Base-by-base conservation (phyloP, 805 yeast genomes). In the Candida dajiaensis region DNA sequence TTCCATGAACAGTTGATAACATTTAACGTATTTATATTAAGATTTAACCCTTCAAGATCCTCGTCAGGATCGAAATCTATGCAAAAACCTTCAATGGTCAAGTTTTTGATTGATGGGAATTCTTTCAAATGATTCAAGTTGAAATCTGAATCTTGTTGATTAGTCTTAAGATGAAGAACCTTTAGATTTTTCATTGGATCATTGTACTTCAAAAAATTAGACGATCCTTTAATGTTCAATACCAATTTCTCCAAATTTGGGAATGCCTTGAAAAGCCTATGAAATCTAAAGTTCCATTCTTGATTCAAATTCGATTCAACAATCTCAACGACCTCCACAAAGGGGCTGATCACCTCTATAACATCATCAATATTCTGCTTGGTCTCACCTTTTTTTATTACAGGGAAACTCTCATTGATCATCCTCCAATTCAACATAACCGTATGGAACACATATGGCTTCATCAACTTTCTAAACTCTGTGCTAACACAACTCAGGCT, bases 1-100 rank as follows among this genome's bases (percentile, higher is more conserved):
- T 74, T 75, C 83, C 83, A 78, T 2, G 73, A 70, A 58, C 83
- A 78, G 50, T 77, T 67, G 13, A 57, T 51, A 5, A 78, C 52
- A 4, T 56, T 50, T 22, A 76, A 51, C 2, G 51, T 52, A 6
- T 53, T 52, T 25, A 71, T 54, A 1, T 50, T 35, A 6, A 58
- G 54, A 2, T 57, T 50, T 11, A 54, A 43, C 1, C 50, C 55
- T 8, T 52, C 55, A 2, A 48, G 12, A 22, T 64, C 64, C 3
- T 59, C 58, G 21, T 48, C 63, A 8, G 48, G 48, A 58, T 76
- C 78, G 62, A 61, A 68, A 57, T 63, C 78, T 58, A 65, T 72
- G 62, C 58, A 67, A 42, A 63, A 78, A 18, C 71, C 66, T 42
- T 63, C 48, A 13, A 78, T 61, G 1, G 58, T 52, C n/a, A 77